Percentiles rank a stretch among this genome's conserved stretches.
Conservation (phyloP, 176 grass and related monocot species). For the Ananas comosus region DNA sequence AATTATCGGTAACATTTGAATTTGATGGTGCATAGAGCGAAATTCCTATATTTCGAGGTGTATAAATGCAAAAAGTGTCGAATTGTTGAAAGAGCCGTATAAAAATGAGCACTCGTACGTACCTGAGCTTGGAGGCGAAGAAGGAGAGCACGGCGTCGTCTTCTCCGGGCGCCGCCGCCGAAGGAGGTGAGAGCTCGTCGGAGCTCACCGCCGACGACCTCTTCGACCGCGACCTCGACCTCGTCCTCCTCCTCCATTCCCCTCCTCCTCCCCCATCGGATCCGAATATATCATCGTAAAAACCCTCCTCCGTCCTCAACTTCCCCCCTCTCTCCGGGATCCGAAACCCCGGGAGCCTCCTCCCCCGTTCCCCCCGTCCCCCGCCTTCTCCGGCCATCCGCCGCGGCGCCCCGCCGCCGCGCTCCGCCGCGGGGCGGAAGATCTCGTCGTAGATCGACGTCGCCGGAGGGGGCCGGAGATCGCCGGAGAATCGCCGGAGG, state of each 20-base stretch:
- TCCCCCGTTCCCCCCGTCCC: slow-evolving; percentile 3
- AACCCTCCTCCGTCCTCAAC: slow-evolving; percentile 52
- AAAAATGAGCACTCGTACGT: not conserved
- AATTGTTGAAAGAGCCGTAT: not conserved
- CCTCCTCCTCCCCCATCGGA: slow-evolving; percentile 15
- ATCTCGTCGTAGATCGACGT: slow-evolving; percentile 9
- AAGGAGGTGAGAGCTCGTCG: slow-evolving; percentile 30
- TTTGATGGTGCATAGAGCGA: not conserved
- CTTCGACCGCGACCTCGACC: slow-evolving; percentile 58
- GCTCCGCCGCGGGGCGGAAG: not conserved
- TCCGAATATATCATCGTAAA: slow-evolving; percentile 87
- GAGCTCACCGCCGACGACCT: slow-evolving; percentile 54
- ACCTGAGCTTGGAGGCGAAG: slow-evolving; percentile 84
- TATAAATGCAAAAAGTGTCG: not conserved
- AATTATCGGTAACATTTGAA: not conserved
- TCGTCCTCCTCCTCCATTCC: slow-evolving; percentile 22
- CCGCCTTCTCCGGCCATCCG: slow-evolving; percentile 3
- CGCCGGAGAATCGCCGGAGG: slow-evolving; percentile 53
- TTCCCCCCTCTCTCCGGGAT: slow-evolving; percentile 11
- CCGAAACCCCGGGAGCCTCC: slow-evolving; percentile 18
- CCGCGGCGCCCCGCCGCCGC: not conserved
- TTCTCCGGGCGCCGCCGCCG: slow-evolving; percentile 13
- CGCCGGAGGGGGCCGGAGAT: not conserved
- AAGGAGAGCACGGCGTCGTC: slow-evolving; percentile 46
- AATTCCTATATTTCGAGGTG: not conserved